These are phyloP conservation scores for Dipteronia sinensis DNA, from an alignment of 345 rosid genomes.

Conservation along the genomic window DNA sequence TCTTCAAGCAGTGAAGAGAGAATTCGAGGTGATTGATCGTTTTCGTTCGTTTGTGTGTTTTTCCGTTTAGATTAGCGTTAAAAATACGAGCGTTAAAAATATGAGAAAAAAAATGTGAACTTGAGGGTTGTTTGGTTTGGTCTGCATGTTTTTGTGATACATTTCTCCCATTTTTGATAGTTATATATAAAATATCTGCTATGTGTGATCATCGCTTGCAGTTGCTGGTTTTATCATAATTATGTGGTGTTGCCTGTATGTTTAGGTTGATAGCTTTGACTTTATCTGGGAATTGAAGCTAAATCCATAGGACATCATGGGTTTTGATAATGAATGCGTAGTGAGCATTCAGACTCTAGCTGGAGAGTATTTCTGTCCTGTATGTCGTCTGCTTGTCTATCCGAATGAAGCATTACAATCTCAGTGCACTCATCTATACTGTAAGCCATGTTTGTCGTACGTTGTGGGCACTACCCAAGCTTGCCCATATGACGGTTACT, in stretches of 20 bases:
- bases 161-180: neutral
- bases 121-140: neutral
- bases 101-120: neutral
- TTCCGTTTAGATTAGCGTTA: neutral
- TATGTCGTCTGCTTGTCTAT: constrained; percentile 68
- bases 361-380: constrained; percentile 81
- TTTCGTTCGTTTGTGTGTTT: neutral
- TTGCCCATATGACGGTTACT: constrained; percentile 81
- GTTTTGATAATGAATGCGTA: constrained; percentile 78
- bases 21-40: neutral
- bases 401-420: constrained; percentile 89
- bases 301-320: constrained; percentile 41
- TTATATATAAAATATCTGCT: too few relatives aligned
- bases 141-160: neutral
- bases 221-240: neutral
- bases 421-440: constrained; percentile 79
- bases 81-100: neutral
- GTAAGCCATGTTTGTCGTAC: constrained; percentile 72
- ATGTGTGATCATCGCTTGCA: too few relatives aligned
- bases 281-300: constrained; percentile 12
- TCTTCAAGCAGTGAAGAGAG: neutral
- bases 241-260: neutral
- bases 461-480: constrained; percentile 63
- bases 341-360: constrained; percentile 67
- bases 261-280: constrained; percentile 15